A percentile compares a stretch with the other conserved stretches of the same genome.
These are phyloP conservation scores for Taphrina deformans DNA, from an alignment of 1,139 yeast species.

Conservation along the genomic window DNA sequence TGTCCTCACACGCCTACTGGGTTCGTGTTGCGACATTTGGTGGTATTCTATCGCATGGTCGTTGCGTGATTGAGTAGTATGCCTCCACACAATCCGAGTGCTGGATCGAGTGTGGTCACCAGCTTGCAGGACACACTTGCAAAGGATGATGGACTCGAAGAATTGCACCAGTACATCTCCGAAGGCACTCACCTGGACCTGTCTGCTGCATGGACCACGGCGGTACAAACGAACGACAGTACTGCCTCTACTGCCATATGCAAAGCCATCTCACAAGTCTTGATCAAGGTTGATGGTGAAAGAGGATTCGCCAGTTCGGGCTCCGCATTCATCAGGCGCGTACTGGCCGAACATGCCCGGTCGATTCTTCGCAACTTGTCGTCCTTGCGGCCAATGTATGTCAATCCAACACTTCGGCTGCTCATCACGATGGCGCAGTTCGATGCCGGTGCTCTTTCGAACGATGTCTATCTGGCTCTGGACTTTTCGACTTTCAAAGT, in stretches of 20 bases:
- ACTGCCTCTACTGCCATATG: constrained; percentile 3
- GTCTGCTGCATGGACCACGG: constrained; percentile 14
- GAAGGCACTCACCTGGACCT: constrained; percentile 10
- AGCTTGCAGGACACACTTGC: neutral
- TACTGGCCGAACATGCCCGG: constrained; percentile 60
- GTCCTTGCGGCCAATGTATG: constrained; percentile 58
- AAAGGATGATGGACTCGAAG: neutral
- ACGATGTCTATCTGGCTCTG: constrained; percentile 62
- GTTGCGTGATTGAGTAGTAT: neutral
- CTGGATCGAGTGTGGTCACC: neutral
- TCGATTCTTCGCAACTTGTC: constrained; percentile 68
- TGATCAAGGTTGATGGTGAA: constrained; percentile 41
- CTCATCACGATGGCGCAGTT: constrained; percentile 57
- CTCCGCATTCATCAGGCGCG: constrained; percentile 51
- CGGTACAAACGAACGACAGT: constrained; percentile 9
- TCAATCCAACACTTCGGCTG: constrained; percentile 62
- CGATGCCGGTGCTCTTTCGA: constrained; percentile 54
- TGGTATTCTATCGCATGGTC: neutral
- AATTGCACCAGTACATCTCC: constrained; percentile 8
- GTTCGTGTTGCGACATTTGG: neutral
- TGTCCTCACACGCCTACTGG: no score
- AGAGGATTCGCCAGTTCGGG: constrained; percentile 43
- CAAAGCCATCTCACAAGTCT: constrained; percentile 19
- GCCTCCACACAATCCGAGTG: neutral
- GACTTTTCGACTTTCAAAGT: constrained; percentile 61